A percentile compares a stretch with the other conserved stretches of the same genome.
These are phyloP conservation scores for Ulmus americana DNA, from an alignment of 331 rosid genomes.

Conservation along the genomic window DNA sequence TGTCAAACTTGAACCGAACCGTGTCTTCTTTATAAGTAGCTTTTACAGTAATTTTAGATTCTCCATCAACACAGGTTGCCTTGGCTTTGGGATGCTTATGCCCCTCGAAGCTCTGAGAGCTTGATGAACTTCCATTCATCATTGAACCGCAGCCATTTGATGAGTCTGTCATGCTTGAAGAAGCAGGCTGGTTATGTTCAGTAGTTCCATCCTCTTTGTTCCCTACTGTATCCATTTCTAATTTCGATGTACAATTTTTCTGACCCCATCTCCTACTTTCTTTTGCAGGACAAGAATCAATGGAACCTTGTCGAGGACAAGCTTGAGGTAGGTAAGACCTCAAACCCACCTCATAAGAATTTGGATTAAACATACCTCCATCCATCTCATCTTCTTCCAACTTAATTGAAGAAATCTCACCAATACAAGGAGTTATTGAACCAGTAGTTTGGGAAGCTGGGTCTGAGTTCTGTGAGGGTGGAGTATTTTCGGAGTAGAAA, in stretches of 20 bases:
- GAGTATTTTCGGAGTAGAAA: constrained; percentile 35
- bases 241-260: constrained; percentile 21
- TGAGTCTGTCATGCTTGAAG: constrained; percentile 61
- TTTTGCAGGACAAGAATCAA: constrained; percentile 27
- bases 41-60: constrained; percentile 52
- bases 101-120: constrained; percentile 56
- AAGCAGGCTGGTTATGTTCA: constrained; percentile 43
- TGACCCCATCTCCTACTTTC: constrained; percentile 19
- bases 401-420: constrained; percentile 32
- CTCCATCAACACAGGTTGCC: constrained; percentile 32
- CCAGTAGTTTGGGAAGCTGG: constrained; percentile 25
- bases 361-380: constrained; percentile 16
- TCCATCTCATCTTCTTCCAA: constrained; percentile 42
- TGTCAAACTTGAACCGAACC: constrained; percentile 64
- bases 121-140: constrained; percentile 48
- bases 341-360: constrained; percentile 22
- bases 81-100: constrained; percentile 33
- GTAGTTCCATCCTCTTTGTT: constrained; percentile 32
- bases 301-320: constrained; percentile 27
- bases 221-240: constrained; percentile 32
- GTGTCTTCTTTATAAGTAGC: constrained; percentile 67
- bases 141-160: constrained; percentile 41
- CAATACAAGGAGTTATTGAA: constrained; percentile 24
- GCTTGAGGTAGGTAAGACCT: constrained; percentile 1
- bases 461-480: constrained; percentile 23